Evolutionary conservation across 2,329 filamentous ascomycete genomes (phyloP), one percentile per base, ranked within the genome.

Genomic region (Sordariomycetes sp.): DNA sequence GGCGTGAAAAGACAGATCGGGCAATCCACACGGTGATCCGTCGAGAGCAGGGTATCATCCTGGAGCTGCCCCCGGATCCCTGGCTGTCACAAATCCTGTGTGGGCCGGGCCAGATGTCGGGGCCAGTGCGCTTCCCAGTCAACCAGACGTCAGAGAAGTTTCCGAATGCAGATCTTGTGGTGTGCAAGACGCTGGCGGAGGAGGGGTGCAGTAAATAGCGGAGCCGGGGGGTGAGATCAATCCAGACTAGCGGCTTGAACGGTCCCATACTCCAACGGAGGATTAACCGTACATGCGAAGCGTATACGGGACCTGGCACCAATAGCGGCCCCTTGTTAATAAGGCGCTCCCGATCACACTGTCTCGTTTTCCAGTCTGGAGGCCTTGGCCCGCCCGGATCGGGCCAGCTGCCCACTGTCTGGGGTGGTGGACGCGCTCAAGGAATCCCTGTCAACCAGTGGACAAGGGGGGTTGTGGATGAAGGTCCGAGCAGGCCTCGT

Each of bases 41-140:
- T 54, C 32, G 56, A 54, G 32, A 36, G 15, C 48, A 52, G 35
- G 28, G 51, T 42, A 34, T 39, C 35, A 53, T 54, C 22, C 39
- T 50, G 48, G 34, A 17, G 24, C 17, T 52, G 32, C 50, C 55
- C 50, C 55, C 28, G 42, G 48, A 57, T 57, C 55, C 55, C 55
- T 57, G 55, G 34, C 56, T 57, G 56, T 57, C 56, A 57, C 56
- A 57, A 53, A n/a, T 48, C 51, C 24, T 53, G 51, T 57, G 52
- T 57, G 56, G 56, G 36, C 42, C 56, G 51, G 32, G 52, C 55
- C 55, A 57, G 48, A 57, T 28, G 34, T 39, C 22, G 32, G 45
- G 48, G 50, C 55, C 55, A 36, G 34, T 45, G 55, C 48, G 24
- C 32, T 39, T 22, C 7, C 55, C 34, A 42, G 45, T 36, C 34